Conservation (phyloP, 2,329 filamentous ascomycete genomes). For the Xenosphaeropsis pyriputrescens region DNA sequence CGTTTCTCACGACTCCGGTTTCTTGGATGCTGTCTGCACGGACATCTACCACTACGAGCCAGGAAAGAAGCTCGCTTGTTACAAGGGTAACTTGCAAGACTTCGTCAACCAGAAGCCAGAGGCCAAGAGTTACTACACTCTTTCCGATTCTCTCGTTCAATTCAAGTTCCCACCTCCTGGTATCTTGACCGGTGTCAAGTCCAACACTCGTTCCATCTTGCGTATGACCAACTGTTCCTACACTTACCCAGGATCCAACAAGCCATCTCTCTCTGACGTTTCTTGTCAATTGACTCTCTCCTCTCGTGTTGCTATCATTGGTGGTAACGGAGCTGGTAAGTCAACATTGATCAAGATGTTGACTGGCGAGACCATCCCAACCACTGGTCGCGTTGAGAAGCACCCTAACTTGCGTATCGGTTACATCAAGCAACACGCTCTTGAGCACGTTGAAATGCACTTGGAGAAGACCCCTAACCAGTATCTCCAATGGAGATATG, state of each 20-base stretch:
- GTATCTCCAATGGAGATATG: slow-evolving; percentile 97
- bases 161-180: slow-evolving; percentile 98
- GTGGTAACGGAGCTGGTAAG: slow-evolving; percentile 94
- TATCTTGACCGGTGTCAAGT: slow-evolving; percentile 91
- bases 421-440: slow-evolving; percentile 98
- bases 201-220: slow-evolving; percentile 81
- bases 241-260: slow-evolving; percentile 80
- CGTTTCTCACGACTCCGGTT: slow-evolving; percentile 95
- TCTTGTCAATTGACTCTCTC: slow-evolving; percentile 81
- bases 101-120: slow-evolving; percentile 88
- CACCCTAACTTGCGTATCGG: slow-evolving; percentile 97
- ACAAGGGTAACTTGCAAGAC: slow-evolving; percentile 66
- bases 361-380: slow-evolving; percentile 81
- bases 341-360: slow-evolving; percentile 96
- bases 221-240: slow-evolving; percentile 87
- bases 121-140: slow-evolving; percentile 95
- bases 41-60: slow-evolving; percentile 98
- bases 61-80: slow-evolving; percentile 82
- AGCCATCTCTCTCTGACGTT: slow-evolving; percentile 77
- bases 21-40: slow-evolving; percentile 93
- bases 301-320: slow-evolving; percentile 90
- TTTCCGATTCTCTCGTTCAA: slow-evolving; percentile 74
- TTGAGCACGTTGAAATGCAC: slow-evolving; percentile 99
- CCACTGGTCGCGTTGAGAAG: slow-evolving; percentile 81
- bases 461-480: slow-evolving; percentile 98